Evolutionary conservation across 352 stramenopile species (phyloP), one percentile per base, ranked within the genome.

Genomic region (Pythium coloratum): DNA sequence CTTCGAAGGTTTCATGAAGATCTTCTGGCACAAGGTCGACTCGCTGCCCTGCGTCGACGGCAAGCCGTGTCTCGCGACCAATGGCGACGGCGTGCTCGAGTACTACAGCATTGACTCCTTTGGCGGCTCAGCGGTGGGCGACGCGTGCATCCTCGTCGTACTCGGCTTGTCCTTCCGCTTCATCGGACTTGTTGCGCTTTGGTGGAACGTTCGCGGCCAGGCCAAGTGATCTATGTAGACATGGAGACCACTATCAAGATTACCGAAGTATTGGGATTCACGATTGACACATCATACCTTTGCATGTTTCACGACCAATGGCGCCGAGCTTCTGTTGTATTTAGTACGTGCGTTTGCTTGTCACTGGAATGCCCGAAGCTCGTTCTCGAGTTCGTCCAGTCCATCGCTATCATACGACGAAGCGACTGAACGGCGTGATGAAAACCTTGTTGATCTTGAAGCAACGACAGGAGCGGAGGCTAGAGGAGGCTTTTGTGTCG

Each of bases 381-480:
- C 81, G 10, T 65, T 64, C 18, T 84, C 69, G 2, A 90, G 55
- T 26, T 89, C 75, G 40, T 68, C 70, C 18, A 88, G 50, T 9
- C 75, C 73, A 58, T 89, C 80, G 56, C 81, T 89, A 50, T 87
- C 80, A 24, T 70, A 75, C 44, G 73, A 71, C 0, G 76, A 85
- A 9, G 62, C 69, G 13, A 72, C 42, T 1, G 59, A 73, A 66
- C 64, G 66, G 24, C 18, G 55, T 44, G 59, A 71, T 51, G 54
- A 64, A 10, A 66, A 47, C 14, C 33, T 33, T 42, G n/a, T 49
- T 26, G 55, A 10, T 10, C 3, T 32, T 30, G 18, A 14, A 9
- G 36, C 6, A 56, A 28, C 20, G 16, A 32, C 44, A 13, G 40
- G 9, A 36, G 40, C 14, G 12, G 26, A 6, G 10, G 9, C 9